Percentiles rank a stretch among this genome's conserved stretches.
phyloP scores from a whole-genome alignment of 805 yeast genomes.

The Starmerella davenportii region DNA sequence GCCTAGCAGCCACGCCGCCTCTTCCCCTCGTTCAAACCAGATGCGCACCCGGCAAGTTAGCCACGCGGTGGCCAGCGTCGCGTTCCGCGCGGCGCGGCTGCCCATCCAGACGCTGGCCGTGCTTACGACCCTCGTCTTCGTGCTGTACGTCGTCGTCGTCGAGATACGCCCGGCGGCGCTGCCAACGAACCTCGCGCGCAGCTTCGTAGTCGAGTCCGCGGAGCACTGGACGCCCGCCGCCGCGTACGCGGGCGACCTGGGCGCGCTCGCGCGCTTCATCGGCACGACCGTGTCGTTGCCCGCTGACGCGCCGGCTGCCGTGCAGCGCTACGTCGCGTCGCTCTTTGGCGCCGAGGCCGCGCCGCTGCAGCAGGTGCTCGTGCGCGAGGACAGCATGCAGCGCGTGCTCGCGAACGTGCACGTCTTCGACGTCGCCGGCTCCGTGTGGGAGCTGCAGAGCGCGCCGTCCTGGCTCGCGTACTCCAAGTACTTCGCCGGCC shows the following conservation, averaged over 20 bases:
- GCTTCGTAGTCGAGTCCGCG: slow-evolving; percentile 10
- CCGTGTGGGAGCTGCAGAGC: slow-evolving; percentile 27
- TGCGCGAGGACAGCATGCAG: slow-evolving; percentile 4
- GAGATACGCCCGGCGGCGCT: slow-evolving; percentile 22
- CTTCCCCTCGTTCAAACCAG: no score
- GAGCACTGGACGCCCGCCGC: slow-evolving; percentile 9
- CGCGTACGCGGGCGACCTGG: not conserved
- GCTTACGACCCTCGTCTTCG: slow-evolving; percentile 56
- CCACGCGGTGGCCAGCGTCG: slow-evolving; percentile 27
- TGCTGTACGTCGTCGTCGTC: slow-evolving; percentile 53
- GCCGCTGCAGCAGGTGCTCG: not conserved
- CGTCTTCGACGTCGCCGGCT: slow-evolving; percentile 19
- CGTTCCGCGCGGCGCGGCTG: slow-evolving; percentile 45
- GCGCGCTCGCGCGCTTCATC: slow-evolving; percentile 9
- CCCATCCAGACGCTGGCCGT: slow-evolving; percentile 75
- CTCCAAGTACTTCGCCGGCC: slow-evolving; percentile 21
- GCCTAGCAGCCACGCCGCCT: no score
- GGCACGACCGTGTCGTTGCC: slow-evolving; percentile 15
- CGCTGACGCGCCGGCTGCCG: slow-evolving; percentile 5
- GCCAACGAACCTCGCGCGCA: slow-evolving; percentile 14
- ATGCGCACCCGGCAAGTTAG: not conserved
- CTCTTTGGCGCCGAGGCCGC: not conserved
- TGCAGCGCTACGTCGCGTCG: slow-evolving; percentile 1
- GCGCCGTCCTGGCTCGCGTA: slow-evolving; percentile 24
- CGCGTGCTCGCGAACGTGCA: slow-evolving; percentile 5